Conservation (phyloP, 176 grass and related monocot genomes). For the Aegilops sharonensis region DNA sequence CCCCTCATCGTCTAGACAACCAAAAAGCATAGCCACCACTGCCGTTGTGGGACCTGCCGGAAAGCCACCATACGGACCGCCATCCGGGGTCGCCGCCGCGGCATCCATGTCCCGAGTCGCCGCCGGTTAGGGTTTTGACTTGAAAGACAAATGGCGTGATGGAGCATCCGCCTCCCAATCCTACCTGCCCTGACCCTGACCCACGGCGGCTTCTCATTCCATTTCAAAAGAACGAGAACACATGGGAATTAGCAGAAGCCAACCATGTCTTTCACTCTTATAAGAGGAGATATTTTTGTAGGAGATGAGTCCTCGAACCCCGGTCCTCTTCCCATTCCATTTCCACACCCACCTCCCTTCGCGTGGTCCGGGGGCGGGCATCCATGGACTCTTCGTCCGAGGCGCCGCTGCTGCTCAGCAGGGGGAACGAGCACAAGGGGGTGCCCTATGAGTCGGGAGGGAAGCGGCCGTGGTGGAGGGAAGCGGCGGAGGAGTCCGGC, state of each 20-base stretch:
- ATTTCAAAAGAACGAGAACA: neutral
- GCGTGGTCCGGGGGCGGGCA: neutral
- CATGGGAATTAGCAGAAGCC: neutral
- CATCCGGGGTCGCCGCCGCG: no score
- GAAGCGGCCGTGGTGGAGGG: constrained; percentile 18
- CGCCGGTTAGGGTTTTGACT: no score
- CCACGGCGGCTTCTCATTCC: neutral
- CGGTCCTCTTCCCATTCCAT: neutral
- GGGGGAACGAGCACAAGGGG: neutral
- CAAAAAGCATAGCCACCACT: no score
- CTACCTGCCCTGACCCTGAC: neutral
- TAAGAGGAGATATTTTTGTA: neutral
- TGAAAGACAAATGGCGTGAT: no score
- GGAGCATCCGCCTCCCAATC: neutral
- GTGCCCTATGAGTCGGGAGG: neutral
- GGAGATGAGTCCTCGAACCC: neutral
- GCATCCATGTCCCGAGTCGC: no score
- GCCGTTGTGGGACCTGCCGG: no score
- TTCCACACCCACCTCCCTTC: neutral
- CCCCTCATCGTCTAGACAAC: no score
- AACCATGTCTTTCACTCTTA: no score
- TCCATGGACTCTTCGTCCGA: constrained; percentile 32
- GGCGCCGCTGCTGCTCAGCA: constrained; percentile 35
- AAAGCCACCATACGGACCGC: no score
- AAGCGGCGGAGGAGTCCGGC: constrained; percentile 38